Evolutionary conservation across 495 filamentous ascomycete species (phyloP).

Genomic region (Daldinia bambusicola): DNA sequence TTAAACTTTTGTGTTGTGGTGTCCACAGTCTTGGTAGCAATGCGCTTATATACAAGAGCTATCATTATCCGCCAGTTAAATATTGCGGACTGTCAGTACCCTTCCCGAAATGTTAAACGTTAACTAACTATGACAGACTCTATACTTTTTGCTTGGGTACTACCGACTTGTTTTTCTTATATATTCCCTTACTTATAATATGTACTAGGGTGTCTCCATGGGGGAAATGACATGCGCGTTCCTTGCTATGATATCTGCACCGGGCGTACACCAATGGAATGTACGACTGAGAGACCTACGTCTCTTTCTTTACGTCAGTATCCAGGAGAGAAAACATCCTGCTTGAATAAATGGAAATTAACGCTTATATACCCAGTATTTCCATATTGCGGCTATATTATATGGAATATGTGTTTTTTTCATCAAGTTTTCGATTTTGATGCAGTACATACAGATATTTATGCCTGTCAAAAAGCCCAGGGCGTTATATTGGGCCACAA

Average conservation of each 20-base stretch:
- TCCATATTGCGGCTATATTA: background rate
- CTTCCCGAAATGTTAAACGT: background rate
- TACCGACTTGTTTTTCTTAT: background rate
- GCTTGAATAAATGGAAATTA: background rate
- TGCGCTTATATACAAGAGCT: background rate
- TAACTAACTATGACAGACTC: background rate
- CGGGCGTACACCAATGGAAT: background rate
- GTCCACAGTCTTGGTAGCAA: background rate
- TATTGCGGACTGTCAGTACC: conserved; percentile 1
- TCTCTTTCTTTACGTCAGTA: background rate
- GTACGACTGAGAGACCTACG: background rate
- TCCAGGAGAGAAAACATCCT: background rate
- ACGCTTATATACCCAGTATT: background rate
- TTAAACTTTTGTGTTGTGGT: background rate
- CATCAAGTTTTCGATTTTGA: background rate
- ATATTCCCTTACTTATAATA: background rate
- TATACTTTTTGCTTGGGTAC: background rate
- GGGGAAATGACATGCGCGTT: background rate
- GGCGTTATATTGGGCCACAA: background rate
- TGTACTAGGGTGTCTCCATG: background rate
- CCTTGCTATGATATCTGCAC: background rate
- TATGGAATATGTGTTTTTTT: background rate
- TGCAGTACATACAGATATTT: background rate
- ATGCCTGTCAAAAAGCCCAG: background rate
- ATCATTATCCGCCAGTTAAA: background rate